These are phyloP conservation scores for Arbutus unedo DNA, from an alignment of 148 eudicot species.

Conservation along the genomic window DNA sequence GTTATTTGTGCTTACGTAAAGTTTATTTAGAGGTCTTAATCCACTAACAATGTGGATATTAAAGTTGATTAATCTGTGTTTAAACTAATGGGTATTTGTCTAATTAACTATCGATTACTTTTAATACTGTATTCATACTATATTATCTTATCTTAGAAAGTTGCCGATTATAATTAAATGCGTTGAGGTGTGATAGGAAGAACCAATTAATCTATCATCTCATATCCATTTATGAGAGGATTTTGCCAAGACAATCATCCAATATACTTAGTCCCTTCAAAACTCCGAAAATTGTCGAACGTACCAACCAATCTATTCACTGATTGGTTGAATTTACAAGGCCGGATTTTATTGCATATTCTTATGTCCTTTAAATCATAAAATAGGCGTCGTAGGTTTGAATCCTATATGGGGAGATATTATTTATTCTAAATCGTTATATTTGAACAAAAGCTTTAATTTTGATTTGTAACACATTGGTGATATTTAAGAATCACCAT, in stretches of 20 bases:
- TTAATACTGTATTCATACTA: not conserved
- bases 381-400: not conserved
- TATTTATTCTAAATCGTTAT: not conserved
- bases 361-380: too few relatives aligned
- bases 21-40: constrained; percentile 14
- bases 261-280: not conserved
- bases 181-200: not conserved
- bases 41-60: constrained; percentile 10
- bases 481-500: not conserved
- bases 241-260: not conserved
- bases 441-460: too few relatives aligned
- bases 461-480: too few relatives aligned
- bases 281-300: not conserved
- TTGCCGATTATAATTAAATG: not conserved
- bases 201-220: not conserved
- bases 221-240: not conserved
- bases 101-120: not conserved
- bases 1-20: constrained; percentile 8
- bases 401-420: not conserved
- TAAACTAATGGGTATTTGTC: not conserved
- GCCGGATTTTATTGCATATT: not conserved
- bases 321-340: not conserved
- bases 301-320: not conserved
- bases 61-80: not conserved
- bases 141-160: not conserved